A percentile compares a stretch with the other conserved stretches of the same genome.
These are phyloP conservation scores for Gnomoniopsis sp. DNA, from an alignment of 2,329 filamentous ascomycete species.

Conservation along the genomic window DNA sequence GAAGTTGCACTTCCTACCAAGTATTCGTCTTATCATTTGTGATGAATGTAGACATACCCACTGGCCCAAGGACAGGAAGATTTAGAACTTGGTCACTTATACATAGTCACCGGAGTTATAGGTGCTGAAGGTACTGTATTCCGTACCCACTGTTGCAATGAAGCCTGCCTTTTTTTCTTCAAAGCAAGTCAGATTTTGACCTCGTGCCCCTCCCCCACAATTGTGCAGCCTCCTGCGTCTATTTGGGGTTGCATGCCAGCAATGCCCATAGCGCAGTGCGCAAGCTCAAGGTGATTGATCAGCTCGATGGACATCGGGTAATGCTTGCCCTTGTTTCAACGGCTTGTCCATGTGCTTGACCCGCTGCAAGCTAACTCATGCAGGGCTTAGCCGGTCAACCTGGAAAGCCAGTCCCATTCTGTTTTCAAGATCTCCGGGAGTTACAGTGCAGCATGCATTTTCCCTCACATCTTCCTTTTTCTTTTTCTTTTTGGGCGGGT, in stretches of 20 bases:
- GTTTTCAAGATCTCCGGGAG: not conserved
- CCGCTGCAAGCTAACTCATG: not conserved
- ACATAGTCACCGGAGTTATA: no score
- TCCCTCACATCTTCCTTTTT: not conserved
- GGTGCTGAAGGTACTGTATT: no score
- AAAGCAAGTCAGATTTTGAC: no score
- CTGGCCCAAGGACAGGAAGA: no score
- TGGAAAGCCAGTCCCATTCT: not conserved
- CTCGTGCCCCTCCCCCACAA: not conserved
- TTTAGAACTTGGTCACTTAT: no score
- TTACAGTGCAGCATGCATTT: not conserved
- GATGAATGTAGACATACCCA: no score
- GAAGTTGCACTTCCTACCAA: no score
- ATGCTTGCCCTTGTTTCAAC: not conserved
- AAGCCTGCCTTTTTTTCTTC: no score
- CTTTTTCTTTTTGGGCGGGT: not conserved
- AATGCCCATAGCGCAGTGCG: not conserved
- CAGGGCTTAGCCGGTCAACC: not conserved
- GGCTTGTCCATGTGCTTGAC: conserved; percentile 1
- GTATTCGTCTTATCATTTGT: no score
- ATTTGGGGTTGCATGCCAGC: not conserved
- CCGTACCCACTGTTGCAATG: no score
- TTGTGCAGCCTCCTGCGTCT: not conserved
- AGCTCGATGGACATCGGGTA: not conserved
- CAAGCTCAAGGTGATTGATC: not conserved